phyloP scores from a whole-genome alignment of 805 yeast genomes.

The Candida quercuum region DNA sequence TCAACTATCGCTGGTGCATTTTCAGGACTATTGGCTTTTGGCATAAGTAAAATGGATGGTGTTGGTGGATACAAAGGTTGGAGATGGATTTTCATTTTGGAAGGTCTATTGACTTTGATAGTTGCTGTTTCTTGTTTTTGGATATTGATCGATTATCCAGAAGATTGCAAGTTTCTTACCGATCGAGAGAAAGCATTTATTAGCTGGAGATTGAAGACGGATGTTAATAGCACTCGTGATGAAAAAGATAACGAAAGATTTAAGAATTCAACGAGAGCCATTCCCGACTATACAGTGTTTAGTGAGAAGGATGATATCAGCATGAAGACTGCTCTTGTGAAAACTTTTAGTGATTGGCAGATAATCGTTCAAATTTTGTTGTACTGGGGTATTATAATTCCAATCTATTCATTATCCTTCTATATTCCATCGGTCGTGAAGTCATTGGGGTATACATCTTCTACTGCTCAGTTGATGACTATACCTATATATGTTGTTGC shows the following conservation, averaged over 20 bases:
- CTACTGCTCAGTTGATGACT: slow-evolving; percentile 36
- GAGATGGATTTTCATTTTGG: slow-evolving; percentile 36
- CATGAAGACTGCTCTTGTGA: slow-evolving; percentile 12
- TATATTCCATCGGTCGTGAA: slow-evolving; percentile 38
- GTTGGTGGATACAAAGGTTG: slow-evolving; percentile 35
- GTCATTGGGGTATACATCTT: slow-evolving; percentile 32
- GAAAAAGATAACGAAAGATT: neutral
- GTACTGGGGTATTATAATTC: slow-evolving; percentile 27
- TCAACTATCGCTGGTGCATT: slow-evolving; percentile 40
- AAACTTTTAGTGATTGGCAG: slow-evolving; percentile 27
- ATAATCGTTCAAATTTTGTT: slow-evolving; percentile 24
- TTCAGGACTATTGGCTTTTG: slow-evolving; percentile 38
- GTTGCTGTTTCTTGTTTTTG: slow-evolving; percentile 30
- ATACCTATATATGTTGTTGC: slow-evolving; percentile 36
- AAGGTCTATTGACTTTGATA: slow-evolving; percentile 38
- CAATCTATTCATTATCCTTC: slow-evolving; percentile 32
- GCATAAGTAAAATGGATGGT: slow-evolving; percentile 27
- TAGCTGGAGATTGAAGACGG: slow-evolving; percentile 18
- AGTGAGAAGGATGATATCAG: slow-evolving; percentile 14
- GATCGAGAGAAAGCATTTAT: slow-evolving; percentile 27
- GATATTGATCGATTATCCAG: slow-evolving; percentile 39
- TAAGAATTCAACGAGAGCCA: too few species aligned
- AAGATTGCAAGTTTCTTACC: slow-evolving; percentile 36
- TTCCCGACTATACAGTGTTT: slow-evolving; percentile 8
- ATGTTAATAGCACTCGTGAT: slow-evolving; percentile 4